Evolutionary conservation across 176 grass and related monocot species (phyloP), one percentile per base, ranked within the genome.

Genomic region (Oropetium thomaeum): DNA sequence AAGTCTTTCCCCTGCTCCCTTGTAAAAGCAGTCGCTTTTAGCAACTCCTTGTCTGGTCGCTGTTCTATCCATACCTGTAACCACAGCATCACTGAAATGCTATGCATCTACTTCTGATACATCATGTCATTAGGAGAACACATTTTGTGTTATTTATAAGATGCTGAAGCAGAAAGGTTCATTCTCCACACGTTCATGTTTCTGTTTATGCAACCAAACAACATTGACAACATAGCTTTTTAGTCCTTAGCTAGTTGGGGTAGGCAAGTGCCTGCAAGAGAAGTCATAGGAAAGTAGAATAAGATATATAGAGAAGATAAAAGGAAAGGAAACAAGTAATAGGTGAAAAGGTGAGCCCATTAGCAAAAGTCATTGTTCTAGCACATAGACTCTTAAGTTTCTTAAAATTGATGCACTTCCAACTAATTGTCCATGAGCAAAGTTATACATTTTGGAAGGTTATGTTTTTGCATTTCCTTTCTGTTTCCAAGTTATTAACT

Each of bases 401-500:
- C 34, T 44, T 72, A 64, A n/a, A 78, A 37, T 73, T 45, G 35
- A 14, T n/a, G 58, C 8, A 65, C n/a, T 15, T 58, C 26, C 25
- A 58, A 5, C 4, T 15, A 58, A 28, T 58, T 58, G 4, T 64
- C 28, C 26, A n/a, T 30, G 31, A 7, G 7, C 26, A 39, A n/a
- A n/a, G 48, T 67, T 58, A 1, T 74, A 51, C 35, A 68, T 69
- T 34, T 28, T 52, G 37, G 26, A 61, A 51, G 37, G 16, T 33
- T 30, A 63, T 71, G 28, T 48, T 65, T 58, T 14, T 62, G 38
- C 30, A 49, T 28, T 60, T 35, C 59, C 23, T 67, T 77, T 3
- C 35, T 22, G n/a, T 70, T 74, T 61, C 31, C 74, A 65, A 22
- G 3, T 52, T 52, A 8, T 52, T 52, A 52, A 71, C 77, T 68